A percentile compares a stretch with the other conserved stretches of the same genome.
Conservation (phyloP, 768 basidiomycete species). For the Russula olivacea region DNA sequence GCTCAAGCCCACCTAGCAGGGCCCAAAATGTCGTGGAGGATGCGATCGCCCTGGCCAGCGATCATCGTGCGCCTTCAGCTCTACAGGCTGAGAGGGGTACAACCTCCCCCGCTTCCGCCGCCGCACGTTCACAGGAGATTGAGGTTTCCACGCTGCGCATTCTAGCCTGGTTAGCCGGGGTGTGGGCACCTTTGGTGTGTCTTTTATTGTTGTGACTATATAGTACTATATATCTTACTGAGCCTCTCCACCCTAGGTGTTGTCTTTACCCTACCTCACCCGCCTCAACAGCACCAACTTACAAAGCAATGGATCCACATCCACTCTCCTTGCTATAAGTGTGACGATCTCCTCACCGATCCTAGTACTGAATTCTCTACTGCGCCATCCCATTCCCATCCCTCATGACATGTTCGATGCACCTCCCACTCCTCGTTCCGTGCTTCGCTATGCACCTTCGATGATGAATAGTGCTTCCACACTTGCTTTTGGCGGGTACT, state of each 20-base stretch:
- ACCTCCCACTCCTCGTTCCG: constrained; percentile 39
- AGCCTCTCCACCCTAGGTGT: constrained; percentile 36
- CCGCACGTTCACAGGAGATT: constrained; percentile 40
- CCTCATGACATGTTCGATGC: constrained; percentile 59
- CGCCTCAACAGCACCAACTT: constrained; percentile 39
- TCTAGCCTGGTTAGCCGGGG: constrained; percentile 57
- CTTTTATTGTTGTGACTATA: not conserved
- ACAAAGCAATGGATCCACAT: constrained; percentile 35
- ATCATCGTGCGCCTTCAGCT: constrained; percentile 49
- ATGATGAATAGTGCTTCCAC: constrained; percentile 40
- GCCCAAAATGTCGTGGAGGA: constrained; percentile 31
- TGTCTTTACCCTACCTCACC: constrained; percentile 59
- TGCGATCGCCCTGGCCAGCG: constrained; percentile 32
- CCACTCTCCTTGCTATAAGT: constrained; percentile 54
- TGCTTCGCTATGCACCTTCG: constrained; percentile 41
- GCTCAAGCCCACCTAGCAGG: constrained; percentile 28
- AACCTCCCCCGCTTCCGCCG: constrained; percentile 43
- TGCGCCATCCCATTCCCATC: constrained; percentile 59
- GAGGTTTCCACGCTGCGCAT: constrained; percentile 52
- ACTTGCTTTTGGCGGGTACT: constrained; percentile 46
- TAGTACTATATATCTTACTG: not conserved
- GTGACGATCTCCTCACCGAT: constrained; percentile 65
- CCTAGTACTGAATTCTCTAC: constrained; percentile 53
- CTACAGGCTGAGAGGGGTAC: constrained; percentile 51
- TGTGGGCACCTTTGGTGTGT: constrained; percentile 68